phyloP scores from a whole-genome alignment of 2,329 filamentous ascomycete genomes.

The Fusarium sp. region DNA sequence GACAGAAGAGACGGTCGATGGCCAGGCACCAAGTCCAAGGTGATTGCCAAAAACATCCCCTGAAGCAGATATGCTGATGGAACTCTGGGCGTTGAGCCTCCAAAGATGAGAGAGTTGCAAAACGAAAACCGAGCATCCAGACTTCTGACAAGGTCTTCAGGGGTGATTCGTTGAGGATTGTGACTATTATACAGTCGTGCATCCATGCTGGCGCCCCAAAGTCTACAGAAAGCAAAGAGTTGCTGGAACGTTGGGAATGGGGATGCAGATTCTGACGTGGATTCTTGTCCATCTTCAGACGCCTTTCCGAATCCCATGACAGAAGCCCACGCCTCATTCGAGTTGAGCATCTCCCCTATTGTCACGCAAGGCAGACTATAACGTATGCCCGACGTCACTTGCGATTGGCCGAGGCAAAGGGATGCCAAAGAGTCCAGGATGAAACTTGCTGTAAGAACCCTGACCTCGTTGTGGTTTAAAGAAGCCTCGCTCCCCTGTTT shows the following conservation, averaged over 20 bases:
- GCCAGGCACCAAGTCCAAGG: constrained; percentile 53
- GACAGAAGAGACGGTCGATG: constrained; percentile 56
- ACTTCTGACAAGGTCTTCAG: constrained; percentile 53
- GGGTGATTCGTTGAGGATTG: constrained; percentile 27
- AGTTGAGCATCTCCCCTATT: constrained; percentile 23
- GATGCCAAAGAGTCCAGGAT: constrained; percentile 73
- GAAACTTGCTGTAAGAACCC: constrained; percentile 68
- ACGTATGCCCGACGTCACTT: constrained; percentile 42
- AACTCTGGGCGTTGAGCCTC: constrained; percentile 53
- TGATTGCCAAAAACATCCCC: constrained; percentile 57
- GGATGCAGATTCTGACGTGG: constrained; percentile 46
- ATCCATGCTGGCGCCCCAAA: constrained; percentile 51
- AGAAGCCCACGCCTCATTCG: constrained; percentile 44
- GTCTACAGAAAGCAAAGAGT: constrained; percentile 57
- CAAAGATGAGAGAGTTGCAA: constrained; percentile 58
- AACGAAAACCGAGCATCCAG: constrained; percentile 56
- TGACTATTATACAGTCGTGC: constrained; percentile 33
- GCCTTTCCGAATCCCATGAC: constrained; percentile 40
- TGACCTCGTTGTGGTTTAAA: constrained; percentile 32
- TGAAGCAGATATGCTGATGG: constrained; percentile 58
- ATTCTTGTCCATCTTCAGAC: constrained; percentile 9
- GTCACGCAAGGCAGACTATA: constrained; percentile 37
- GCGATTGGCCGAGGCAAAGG: constrained; percentile 61
- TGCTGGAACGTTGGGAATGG: constrained; percentile 61
- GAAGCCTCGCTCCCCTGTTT: constrained; percentile 32